Evolutionary conservation across 192 early-diverging fungal species (phyloP).

Genomic region (Coemansia reversa): DNA sequence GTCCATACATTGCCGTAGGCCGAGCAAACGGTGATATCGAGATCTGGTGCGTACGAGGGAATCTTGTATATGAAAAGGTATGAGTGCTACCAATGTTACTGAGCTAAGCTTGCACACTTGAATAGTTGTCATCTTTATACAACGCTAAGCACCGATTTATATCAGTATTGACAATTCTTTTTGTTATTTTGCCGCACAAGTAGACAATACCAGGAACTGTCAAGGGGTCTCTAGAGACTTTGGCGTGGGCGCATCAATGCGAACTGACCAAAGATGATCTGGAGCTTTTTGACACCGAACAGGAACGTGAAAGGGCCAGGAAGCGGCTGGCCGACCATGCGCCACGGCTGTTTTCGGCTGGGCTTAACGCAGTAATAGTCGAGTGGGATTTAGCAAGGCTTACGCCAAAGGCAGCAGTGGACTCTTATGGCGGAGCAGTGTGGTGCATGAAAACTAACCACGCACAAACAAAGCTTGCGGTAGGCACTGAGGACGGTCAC

Average conservation of each 20-base stretch:
- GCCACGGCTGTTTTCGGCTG: conserved; percentile 83
- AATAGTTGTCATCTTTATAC: not conserved
- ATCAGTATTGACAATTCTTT: not conserved
- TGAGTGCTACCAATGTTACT: not conserved
- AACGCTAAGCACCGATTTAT: not conserved
- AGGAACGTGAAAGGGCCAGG: conserved; percentile 56
- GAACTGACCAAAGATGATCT: conserved; percentile 60
- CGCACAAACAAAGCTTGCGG: conserved; percentile 72
- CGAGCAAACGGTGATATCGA: conserved; percentile 93
- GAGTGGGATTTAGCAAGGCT: conserved; percentile 83
- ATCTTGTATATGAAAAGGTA: conserved; percentile 81
- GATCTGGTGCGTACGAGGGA: conserved; percentile 75
- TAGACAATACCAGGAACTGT: conserved; percentile 79
- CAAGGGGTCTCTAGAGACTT: conserved; percentile 71
- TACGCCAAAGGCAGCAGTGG: conserved; percentile 63
- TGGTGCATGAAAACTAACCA: conserved; percentile 90
- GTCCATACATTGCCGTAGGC: conserved; percentile 71
- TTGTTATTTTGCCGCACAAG: not conserved
- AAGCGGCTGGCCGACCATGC: conserved; percentile 54
- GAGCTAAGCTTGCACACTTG: not conserved
- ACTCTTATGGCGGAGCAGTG: conserved; percentile 87
- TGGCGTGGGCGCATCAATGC: conserved; percentile 83
- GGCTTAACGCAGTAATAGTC: conserved; percentile 77
- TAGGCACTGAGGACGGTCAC: conserved; percentile 92
- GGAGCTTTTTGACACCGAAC: conserved; percentile 66